Evolutionary conservation across 306 rosid genomes (phyloP).

Genomic region (Casuarina cunninghamiana): DNA sequence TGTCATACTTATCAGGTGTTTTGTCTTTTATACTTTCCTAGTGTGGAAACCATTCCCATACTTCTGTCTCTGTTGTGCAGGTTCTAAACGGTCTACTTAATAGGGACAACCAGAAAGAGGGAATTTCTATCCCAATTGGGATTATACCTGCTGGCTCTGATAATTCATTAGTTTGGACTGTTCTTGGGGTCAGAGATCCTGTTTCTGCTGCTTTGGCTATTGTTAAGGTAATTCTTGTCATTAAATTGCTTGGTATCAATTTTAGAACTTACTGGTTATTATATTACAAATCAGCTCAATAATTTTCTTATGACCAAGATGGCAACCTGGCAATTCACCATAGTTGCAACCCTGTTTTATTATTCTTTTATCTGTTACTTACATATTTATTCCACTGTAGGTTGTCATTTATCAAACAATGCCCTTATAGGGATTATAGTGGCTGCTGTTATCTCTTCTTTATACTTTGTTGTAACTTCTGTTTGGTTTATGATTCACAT

Average conservation of each 20-base stretch:
- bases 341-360: neutral
- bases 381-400: neutral
- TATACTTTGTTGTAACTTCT: neutral
- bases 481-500: neutral
- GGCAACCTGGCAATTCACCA: neutral
- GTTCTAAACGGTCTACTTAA: constrained; percentile 93
- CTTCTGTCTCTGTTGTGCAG: constrained; percentile 40
- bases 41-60: neutral
- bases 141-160: constrained; percentile 99
- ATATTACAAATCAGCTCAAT: neutral
- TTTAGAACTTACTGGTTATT: neutral
- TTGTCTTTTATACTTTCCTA: constrained; percentile 1
- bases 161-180: constrained; percentile 97
- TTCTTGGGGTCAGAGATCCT: constrained; percentile 98
- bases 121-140: constrained; percentile 97
- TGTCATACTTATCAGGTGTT: neutral
- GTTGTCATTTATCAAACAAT: constrained; percentile 1
- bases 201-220: constrained; percentile 98
- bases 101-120: constrained; percentile 97
- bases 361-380: neutral
- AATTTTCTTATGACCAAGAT: neutral
- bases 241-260: neutral
- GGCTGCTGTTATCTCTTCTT: neutral
- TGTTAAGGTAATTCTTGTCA: constrained; percentile 65
- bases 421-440: neutral